These are phyloP conservation scores for Lipomyces anomalus DNA, from an alignment of 805 yeast species.

Conservation along the genomic window DNA sequence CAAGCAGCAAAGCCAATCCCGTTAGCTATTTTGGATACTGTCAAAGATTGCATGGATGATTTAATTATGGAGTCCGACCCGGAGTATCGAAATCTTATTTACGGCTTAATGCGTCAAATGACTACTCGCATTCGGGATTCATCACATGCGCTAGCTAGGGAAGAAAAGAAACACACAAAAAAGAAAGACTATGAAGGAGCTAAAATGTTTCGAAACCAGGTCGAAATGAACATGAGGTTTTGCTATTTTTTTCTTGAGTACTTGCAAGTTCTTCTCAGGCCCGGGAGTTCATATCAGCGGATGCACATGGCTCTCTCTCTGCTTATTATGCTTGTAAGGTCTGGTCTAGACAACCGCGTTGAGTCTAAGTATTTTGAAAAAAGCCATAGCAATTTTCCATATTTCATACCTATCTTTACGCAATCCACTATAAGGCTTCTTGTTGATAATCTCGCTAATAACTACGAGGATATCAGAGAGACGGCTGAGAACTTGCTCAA, in stretches of 20 bases:
- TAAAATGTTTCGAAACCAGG: neutral
- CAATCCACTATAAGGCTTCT: constrained; percentile 43
- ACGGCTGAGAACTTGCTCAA: constrained; percentile 43
- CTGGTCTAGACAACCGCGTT: constrained; percentile 52
- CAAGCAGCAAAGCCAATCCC: constrained; percentile 57
- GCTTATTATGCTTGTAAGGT: constrained; percentile 41
- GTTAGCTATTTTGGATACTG: constrained; percentile 38
- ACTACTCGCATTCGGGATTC: constrained; percentile 64
- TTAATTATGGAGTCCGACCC: constrained; percentile 61
- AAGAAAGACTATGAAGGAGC: constrained; percentile 25
- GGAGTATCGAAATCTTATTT: constrained; percentile 61
- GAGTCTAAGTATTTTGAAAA: constrained; percentile 36
- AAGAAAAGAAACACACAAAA: constrained; percentile 39
- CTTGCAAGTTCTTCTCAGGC: constrained; percentile 40
- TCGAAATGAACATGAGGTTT: constrained; percentile 34
- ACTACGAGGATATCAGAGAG: constrained; percentile 71
- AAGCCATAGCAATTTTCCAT: constrained; percentile 47
- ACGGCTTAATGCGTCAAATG: constrained; percentile 57
- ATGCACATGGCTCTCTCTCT: constrained; percentile 47
- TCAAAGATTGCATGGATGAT: constrained; percentile 43
- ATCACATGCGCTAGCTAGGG: constrained; percentile 52
- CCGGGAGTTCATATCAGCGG: constrained; percentile 55
- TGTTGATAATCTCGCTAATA: constrained; percentile 58
- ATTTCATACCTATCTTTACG: constrained; percentile 41
- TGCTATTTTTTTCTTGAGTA: constrained; percentile 37